Evolutionary conservation across 1,284 basidiomycete genomes (phyloP), one percentile per base, ranked within the genome.

Genomic region (Ceratobasidium theobromae): DNA sequence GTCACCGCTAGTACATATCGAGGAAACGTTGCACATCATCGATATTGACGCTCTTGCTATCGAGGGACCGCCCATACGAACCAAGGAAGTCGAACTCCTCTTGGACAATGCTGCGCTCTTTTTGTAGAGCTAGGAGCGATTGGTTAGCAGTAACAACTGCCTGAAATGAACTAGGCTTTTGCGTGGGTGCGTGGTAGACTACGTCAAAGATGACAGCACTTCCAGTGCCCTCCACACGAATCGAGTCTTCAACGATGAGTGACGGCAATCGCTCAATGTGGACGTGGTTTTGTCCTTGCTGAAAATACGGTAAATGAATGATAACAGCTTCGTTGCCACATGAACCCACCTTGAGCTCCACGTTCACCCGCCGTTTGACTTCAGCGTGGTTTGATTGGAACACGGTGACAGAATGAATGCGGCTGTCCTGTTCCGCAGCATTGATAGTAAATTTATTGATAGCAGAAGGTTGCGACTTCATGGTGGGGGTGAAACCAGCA

Each of bases 201-300:
- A 73, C 72, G 40, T 72, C 72, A 54, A 71, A 72, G n/a, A 73
- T 70, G 32, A 68, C 51, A 8, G 70, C 71, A 27, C 67, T 60
- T 3, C 73, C 71, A n/a, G 69, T 49, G 0, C 69, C 72, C 18
- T 73, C 72, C 35, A 73, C 71, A 21, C 72, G 72, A 48, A 73
- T 68, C 16, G 71, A 72, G 52, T 72, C 70, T 41, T 71, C 67
- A 46, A 70, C 67, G n/a, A 73, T 30, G 38, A 54, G 67, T 16
- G 66, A 70, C 0, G 73, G 72, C 12, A 73, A 65, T 9, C 72
- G 53, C 12, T 55, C 67, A 9, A 73, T 66, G 18, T 67, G 62
- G 27, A 73, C 69, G 6, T 73, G 69, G 40, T 73, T 72, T 62
- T 72, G 72, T 14, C 71, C 72, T 51, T 43, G 38, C 70, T 72